These are phyloP conservation scores for Entamoeba dispar DNA, from an alignment of 208 protist genomes.

Conservation along the genomic window DNA sequence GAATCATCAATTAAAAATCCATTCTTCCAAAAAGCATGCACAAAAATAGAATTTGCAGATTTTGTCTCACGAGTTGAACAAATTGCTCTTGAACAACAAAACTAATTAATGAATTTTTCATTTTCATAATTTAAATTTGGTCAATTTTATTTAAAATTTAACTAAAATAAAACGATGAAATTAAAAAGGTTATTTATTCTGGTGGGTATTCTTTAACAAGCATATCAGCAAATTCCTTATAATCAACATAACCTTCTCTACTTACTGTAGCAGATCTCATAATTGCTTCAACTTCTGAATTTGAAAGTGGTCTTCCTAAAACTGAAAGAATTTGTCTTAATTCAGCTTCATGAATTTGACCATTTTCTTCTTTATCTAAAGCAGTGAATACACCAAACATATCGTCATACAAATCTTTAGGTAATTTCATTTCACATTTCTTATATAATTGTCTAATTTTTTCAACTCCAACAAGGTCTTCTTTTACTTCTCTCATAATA, in stretches of 20 bases:
- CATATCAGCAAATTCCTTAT: constrained; percentile 55
- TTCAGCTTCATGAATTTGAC: constrained; percentile 63
- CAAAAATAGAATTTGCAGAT: neutral
- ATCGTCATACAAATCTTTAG: constrained; percentile 41
- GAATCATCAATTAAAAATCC: neutral
- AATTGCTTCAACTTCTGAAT: constrained; percentile 58
- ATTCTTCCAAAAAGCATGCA: neutral
- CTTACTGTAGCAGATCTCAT: constrained; percentile 52
- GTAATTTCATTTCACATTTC: neutral
- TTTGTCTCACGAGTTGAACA: neutral
- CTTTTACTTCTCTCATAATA: neutral
- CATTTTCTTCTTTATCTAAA: constrained; percentile 71
- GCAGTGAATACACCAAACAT: constrained; percentile 61
- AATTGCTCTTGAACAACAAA: neutral
- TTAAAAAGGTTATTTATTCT: neutral
- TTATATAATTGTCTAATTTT: neutral
- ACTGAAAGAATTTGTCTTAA: constrained; percentile 62
- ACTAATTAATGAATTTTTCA: neutral
- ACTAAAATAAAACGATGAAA: too few species aligned
- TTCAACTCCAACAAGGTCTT: neutral
- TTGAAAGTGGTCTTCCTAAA: constrained; percentile 59
- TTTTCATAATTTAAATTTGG: too few species aligned
- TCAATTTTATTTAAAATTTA: too few species aligned
- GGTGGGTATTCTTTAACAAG: constrained; percentile 25
- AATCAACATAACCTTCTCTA: constrained; percentile 55